Evolutionary conservation across 257 asterid species (phyloP), one percentile per base, ranked within the genome.

Genomic region (Petunia secreta): DNA sequence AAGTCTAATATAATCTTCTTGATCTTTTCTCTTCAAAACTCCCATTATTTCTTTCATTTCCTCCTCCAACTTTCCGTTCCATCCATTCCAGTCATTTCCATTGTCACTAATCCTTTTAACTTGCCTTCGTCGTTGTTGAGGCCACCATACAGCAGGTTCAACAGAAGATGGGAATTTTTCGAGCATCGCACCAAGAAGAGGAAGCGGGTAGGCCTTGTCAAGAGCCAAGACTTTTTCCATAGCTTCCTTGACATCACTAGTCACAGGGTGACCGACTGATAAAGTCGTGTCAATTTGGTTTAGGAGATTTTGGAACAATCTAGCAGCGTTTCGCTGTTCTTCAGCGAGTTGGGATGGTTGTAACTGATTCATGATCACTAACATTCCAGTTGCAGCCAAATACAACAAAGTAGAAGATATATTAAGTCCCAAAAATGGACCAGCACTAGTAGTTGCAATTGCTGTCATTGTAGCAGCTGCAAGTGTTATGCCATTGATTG

Each of bases 341-440:
- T 93, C 97, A 0, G 89, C 94, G 0, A 93, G 88, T 79, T 93
- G 98, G n/a, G 94, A 91, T 0, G 98, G 94, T 77, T 93, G 98
- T 57, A 91, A 83, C 52, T 89, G 85, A 53, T 85, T 87, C 83
- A 85, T 75, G 2, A 87, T 11, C 25, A 50, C 44, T 34, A 87
- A 16, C 80, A 87, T 54, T 46, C 63, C 87, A 1, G 87, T 85
- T 0, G 88, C 87, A 2, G 84, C 81, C 25, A 87, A 16, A 60
- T 85, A 87, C 82, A 87, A 34, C 1, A 81, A 7, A 2, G 88
- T 81, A 3, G 90, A 83, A n/a, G 82, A 73, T 2, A 83, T 1
- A 37, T 81, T 83, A 40, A 81, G 76, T n/a, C 64, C 85, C 55
- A 6, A 39, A 5, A 58, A 3, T 5, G 53, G 41, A 82, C 77